Base-by-base conservation (phyloP, 2,329 filamentous ascomycete species). In the Hirsutella thompsonii region DNA sequence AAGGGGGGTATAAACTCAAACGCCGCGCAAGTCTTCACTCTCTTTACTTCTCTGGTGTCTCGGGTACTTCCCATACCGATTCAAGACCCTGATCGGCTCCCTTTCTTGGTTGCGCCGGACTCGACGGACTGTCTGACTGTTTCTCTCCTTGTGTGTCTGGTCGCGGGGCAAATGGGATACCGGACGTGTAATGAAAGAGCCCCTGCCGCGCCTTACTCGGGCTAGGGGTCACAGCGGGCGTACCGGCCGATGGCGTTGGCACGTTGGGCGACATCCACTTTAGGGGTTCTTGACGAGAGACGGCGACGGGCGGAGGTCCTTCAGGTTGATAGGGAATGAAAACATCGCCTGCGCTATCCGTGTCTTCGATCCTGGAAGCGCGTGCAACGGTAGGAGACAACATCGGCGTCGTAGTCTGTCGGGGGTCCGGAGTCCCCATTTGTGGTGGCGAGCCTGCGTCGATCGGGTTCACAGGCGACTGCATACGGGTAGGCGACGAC, bases 321-420 rank as follows among this genome's bases (percentile, higher is more conserved):
- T 72, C 66, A 0, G 74, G 72, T 44, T 76, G 69, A 46, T 76
- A 76, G 0, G 64, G 63, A 20, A 77, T 60, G 45, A 77, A 77
- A 19, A 69, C 50, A 39, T 70, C 64, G 2, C 46, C 38, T 3
- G 41, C 36, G 34, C 57, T 52, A 20, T 43, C 46, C 30, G 46
- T 49, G 14, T 50, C 42, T 20, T 57, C 51, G n/a, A 55, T 41
- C 5, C 52, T 44, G 8, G 55, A n/a, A n/a, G n/a, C 52, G 10
- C 52, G 53, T 2, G 54, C 52, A 9, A 55, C 44, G 4, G 43
- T 38, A 16, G 59, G 57, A 3, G 63, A 60, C 42, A 55, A 61
- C 19, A 49, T 48, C 5, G 52, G 49, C 8, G 53, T 46, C 30
- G 47, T 47, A 2, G 46, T 26, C 5, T 50, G 47, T 20, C 47